Base-by-base conservation (phyloP, 2,329 filamentous ascomycete species). In the Cladophialophora yegresii region DNA sequence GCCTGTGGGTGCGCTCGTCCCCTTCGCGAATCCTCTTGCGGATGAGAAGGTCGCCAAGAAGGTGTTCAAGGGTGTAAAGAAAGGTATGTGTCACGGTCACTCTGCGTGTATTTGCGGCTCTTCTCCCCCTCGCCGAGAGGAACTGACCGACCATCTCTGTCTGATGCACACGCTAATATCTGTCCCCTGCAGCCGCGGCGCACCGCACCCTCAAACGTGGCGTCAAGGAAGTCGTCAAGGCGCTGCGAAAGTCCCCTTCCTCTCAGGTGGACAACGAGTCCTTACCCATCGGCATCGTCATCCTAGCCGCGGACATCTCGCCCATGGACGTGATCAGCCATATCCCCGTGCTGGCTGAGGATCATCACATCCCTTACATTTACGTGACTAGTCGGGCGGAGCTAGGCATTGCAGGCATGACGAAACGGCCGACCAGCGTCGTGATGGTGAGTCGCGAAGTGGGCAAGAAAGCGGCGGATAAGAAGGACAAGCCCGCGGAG, bases 261-360 rank as follows among this genome's bases (percentile, higher is more conserved):
- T 83, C 30, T 16, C 16, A 40, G 33, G n/a, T n/a, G n/a, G 23
- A 13, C 16, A 59, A 58, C 12, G 51, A 64, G 13, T 85, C 67
- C 77, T 84, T 60, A 83, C 87, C 74, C 88, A 90, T 87, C 71
- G 85, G 82, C 68, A 85, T 99, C 71, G 92, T 97, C 73, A 84
- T 99, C 77, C 91, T 99, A 72, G 95, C 95, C 40, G 95, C 91
- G 73, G 95, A 99, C 80, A 98, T 99, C 82, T 96, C 91, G 59
- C 95, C 95, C 70, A 93, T 95, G 88, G 95, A 99, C 79, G 95
- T 99, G 77, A 97, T 99, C 81, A 95, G 91, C 66, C 95, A 99
- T 81, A 91, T 99, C 71, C 95, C 95, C 73, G 91, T 99, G 63
- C 89, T 98, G 64, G 98, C 95, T 85, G 95, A 99, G 82, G 93